Evolutionary conservation across 148 eudicot species (phyloP).

Genomic region (Bassia scoparia): DNA sequence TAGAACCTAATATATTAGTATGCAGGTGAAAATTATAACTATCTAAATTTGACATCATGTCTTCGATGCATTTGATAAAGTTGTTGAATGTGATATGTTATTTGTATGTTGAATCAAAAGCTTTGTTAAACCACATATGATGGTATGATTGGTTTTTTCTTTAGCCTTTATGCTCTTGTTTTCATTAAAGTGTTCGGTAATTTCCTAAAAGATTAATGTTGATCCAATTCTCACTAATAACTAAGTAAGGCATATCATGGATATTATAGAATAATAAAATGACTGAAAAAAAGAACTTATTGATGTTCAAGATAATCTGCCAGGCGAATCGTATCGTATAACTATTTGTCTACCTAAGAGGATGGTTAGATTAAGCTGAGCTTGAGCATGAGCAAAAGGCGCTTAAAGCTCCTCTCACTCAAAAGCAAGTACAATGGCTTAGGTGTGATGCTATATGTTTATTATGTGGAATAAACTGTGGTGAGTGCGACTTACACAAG

Average conservation of each 20-base stretch:
- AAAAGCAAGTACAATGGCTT: background rate
- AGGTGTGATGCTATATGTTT: background rate
- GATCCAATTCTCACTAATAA: background rate
- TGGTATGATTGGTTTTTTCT: no score
- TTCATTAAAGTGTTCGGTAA: no score
- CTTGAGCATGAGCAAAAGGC: background rate
- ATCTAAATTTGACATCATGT: no score
- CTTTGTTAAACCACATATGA: no score
- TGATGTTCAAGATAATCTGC: background rate
- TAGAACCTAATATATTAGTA: background rate
- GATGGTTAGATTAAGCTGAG: background rate
- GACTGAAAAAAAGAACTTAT: background rate
- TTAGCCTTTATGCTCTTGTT: no score
- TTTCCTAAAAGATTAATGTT: no score
- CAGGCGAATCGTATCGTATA: background rate
- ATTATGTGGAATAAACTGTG: background rate
- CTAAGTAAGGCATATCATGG: background rate
- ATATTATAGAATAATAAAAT: background rate
- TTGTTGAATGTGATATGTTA: no score
- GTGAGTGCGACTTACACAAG: no score
- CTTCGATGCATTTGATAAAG: no score
- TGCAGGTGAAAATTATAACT: background rate
- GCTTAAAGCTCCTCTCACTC: background rate
- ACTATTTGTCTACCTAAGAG: background rate
- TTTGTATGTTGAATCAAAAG: no score